Base-by-base conservation (phyloP, 2,329 filamentous ascomycete species). In the Fusarium sp. region DNA sequence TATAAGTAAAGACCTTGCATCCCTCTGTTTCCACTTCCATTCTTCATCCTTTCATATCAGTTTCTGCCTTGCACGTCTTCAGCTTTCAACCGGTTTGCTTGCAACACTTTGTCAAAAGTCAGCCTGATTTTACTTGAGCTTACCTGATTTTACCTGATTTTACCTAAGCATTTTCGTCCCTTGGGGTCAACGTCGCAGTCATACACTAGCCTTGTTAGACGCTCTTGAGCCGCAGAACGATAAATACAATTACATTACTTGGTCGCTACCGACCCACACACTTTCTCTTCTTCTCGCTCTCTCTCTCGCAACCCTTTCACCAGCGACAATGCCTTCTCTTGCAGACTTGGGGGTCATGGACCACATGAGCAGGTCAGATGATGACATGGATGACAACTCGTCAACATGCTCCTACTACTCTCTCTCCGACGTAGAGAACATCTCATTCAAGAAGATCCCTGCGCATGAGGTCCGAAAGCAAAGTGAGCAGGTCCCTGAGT, bases 351-450 rank as follows among this genome's bases (percentile, higher is more conserved):
- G 48, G 5, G 28, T 51, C 20, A 66, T 66, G 66, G 55, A 51
- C 10, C 62, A 62, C 7, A 28, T 65, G 22, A 44, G 31, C 11
- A 15, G 49, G 18, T 69, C 66, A 7, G 44, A 62, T 20, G 49
- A 62, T 8, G 44, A 66, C 33, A 66, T 61, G 42, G 55, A 66
- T 31, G 66, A 66, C n/a, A 41, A n/a, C n/a, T 49, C n/a, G 3
- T 66, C 66, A 14, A 39, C 54, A 35, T 61, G 48, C 38, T 69
- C 66, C 6, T 61, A 69, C 35, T 69, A 57, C 31, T 69, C 63
- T 6, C 63, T 69, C 4, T 20, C 66, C 1, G 56, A 63, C 3
- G 36, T 67, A 1, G 38, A 62, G 5, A 18, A 57, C 26, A 28
- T 38, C 8, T 39, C 44, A 35, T 36, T 54, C 6, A 48, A 7